These are phyloP conservation scores for Neophaeococcomyces mojaviensis DNA, from an alignment of 2,329 filamentous ascomycete species.

Conservation along the genomic window DNA sequence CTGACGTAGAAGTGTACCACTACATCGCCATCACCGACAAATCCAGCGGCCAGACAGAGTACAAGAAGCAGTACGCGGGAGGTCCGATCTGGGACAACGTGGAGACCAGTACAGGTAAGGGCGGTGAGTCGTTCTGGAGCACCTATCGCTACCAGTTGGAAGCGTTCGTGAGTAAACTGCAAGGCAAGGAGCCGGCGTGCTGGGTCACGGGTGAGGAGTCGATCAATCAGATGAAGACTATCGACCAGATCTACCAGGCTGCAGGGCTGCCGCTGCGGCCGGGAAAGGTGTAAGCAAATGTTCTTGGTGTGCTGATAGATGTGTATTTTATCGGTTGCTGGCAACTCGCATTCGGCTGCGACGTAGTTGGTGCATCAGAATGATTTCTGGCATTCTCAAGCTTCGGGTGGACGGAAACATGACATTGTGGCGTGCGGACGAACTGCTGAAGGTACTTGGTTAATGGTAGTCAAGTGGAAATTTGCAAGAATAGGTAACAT, in stretches of 20 bases:
- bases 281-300: too few relatives aligned
- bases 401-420: too few relatives aligned
- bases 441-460: too few relatives aligned
- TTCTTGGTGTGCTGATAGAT: too few relatives aligned
- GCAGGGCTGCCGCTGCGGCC: slow-evolving; percentile 20
- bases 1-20: slow-evolving; percentile 31
- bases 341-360: too few relatives aligned
- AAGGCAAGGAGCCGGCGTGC: slow-evolving; percentile 27
- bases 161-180: slow-evolving; percentile 42
- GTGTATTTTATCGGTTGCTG: too few relatives aligned
- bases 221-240: slow-evolving; percentile 39
- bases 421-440: too few relatives aligned
- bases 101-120: not conserved
- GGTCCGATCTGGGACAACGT: slow-evolving; percentile 9
- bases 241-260: slow-evolving; percentile 43
- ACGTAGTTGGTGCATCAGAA: too few relatives aligned
- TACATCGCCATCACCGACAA: slow-evolving; percentile 28
- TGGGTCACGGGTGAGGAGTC: slow-evolving; percentile 40
- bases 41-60: slow-evolving; percentile 15
- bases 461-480: too few relatives aligned
- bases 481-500: too few relatives aligned
- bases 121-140: slow-evolving; percentile 33
- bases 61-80: slow-evolving; percentile 5
- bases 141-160: slow-evolving; percentile 43
- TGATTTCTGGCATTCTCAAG: too few relatives aligned